These are phyloP conservation scores for Osmanthus fragrans DNA, from an alignment of 257 asterid genomes.

Conservation along the genomic window DNA sequence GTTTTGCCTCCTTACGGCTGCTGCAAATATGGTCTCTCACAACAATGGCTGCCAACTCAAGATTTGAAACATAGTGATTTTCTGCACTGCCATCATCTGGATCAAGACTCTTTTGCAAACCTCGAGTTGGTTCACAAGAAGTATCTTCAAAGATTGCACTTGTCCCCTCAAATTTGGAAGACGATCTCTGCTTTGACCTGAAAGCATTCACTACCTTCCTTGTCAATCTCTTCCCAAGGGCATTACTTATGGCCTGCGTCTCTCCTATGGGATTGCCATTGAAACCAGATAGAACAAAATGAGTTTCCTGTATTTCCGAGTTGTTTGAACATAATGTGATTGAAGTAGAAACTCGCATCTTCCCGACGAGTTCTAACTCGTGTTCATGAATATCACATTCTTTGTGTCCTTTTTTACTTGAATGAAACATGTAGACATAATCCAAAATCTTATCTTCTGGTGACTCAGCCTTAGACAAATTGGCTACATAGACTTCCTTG, in stretches of 20 bases:
- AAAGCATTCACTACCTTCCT: constrained; percentile 58
- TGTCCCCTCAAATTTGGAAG: constrained; percentile 43
- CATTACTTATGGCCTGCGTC: constrained; percentile 34
- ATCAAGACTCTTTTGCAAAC: constrained; percentile 24
- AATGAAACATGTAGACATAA: constrained; percentile 65
- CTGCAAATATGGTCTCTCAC: constrained; percentile 47
- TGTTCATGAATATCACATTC: constrained; percentile 37
- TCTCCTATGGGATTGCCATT: constrained; percentile 34
- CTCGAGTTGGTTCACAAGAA: constrained; percentile 44
- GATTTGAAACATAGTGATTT: constrained; percentile 38
- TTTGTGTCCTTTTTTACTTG: constrained; percentile 40
- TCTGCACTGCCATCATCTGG: constrained; percentile 25
- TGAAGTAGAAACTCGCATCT: constrained; percentile 76
- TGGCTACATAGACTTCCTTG: constrained; percentile 65
- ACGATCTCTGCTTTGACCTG: constrained; percentile 44
- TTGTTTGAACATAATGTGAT: constrained; percentile 44
- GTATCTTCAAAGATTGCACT: constrained; percentile 44
- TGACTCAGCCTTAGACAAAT: constrained; percentile 40
- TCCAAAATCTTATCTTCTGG: constrained; percentile 51
- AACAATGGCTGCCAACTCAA: constrained; percentile 76
- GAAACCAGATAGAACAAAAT: constrained; percentile 55
- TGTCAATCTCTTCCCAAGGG: constrained; percentile 38
- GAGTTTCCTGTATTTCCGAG: constrained; percentile 59
- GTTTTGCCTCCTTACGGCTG: constrained; percentile 39
- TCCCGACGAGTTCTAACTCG: constrained; percentile 50